Percentiles rank a stretch among this genome's conserved stretches.
phyloP scores from a whole-genome alignment of 345 rosid genomes.

The Salix koriyanagi region DNA sequence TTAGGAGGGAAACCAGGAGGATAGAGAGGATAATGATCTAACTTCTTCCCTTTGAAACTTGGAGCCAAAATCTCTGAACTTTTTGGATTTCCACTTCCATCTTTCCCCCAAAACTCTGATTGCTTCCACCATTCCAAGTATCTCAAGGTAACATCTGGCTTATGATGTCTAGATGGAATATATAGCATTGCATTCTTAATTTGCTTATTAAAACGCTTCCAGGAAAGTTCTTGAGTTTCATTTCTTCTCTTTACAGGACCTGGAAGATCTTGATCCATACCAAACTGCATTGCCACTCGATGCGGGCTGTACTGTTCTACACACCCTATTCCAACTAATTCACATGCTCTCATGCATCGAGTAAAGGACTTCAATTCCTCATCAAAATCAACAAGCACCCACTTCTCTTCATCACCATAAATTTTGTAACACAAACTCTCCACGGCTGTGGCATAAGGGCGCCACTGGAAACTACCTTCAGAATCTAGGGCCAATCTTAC shows the following conservation, averaged over 20 bases:
- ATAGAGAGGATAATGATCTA: not conserved
- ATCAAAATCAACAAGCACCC: not conserved
- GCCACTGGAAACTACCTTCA: slow-evolving; percentile 21
- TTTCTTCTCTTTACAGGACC: not conserved
- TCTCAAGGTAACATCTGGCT: not conserved
- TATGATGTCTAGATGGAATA: not conserved
- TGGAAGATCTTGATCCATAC: not conserved
- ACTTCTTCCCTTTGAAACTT: not conserved
- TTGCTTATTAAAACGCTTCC: not conserved
- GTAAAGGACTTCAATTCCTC: not conserved
- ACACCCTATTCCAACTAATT: not conserved
- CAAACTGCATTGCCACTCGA: not conserved
- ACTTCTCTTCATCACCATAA: not conserved
- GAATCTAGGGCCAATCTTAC: slow-evolving; percentile 24
- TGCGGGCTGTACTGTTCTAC: not conserved
- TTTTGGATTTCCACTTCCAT: not conserved
- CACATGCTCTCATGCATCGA: not conserved
- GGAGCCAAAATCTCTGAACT: not conserved
- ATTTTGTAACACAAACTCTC: not conserved
- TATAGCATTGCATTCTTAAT: not conserved
- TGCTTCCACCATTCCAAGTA: not conserved
- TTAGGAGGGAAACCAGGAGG: not conserved
- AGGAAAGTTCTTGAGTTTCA: not conserved
- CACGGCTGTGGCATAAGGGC: slow-evolving; percentile 16
- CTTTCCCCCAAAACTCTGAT: not conserved